Evolutionary conservation across 2,329 filamentous ascomycete species (phyloP).

Genomic region (Curvularia sp.): DNA sequence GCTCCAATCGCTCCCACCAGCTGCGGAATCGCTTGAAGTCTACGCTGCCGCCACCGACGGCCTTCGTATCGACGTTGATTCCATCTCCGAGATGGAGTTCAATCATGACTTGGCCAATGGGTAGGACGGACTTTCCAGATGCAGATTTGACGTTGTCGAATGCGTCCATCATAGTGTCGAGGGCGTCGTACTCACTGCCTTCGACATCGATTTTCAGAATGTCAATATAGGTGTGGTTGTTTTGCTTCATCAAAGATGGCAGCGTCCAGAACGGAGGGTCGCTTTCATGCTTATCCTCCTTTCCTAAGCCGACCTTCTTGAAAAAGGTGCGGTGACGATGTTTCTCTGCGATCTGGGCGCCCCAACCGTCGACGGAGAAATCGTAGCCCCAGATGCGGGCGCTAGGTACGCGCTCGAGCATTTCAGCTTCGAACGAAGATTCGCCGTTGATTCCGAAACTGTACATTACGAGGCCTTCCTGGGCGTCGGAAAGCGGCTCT

Average conservation of each 20-base stretch:
- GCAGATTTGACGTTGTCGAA: constrained; percentile 30
- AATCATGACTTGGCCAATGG: constrained; percentile 46
- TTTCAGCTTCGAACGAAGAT: constrained; percentile 45
- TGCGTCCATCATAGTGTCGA: constrained; percentile 42
- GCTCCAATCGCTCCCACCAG: constrained; percentile 47
- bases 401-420: constrained; percentile 43
- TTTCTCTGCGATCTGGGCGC: constrained; percentile 34
- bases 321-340: constrained; percentile 39
- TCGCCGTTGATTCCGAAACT: constrained; percentile 47
- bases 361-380: constrained; percentile 42
- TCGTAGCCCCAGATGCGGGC: constrained; percentile 45
- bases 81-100: constrained; percentile 41
- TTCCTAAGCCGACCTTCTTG: constrained; percentile 40
- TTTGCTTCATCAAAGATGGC: constrained; percentile 38
- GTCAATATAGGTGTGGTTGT: constrained; percentile 46
- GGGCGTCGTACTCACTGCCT: constrained; percentile 40
- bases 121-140: constrained; percentile 32
- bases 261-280: constrained; percentile 40
- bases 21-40: constrained; percentile 37
- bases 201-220: constrained; percentile 47
- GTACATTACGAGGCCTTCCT: constrained; percentile 40
- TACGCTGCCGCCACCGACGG: constrained; percentile 25
- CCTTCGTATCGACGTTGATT: constrained; percentile 10
- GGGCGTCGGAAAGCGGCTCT: constrained; percentile 16
- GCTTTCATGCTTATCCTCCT: constrained; percentile 31